These are phyloP conservation scores for Phytophthora fragariaefolia DNA, from an alignment of 352 stramenopile genomes.

Conservation along the genomic window DNA sequence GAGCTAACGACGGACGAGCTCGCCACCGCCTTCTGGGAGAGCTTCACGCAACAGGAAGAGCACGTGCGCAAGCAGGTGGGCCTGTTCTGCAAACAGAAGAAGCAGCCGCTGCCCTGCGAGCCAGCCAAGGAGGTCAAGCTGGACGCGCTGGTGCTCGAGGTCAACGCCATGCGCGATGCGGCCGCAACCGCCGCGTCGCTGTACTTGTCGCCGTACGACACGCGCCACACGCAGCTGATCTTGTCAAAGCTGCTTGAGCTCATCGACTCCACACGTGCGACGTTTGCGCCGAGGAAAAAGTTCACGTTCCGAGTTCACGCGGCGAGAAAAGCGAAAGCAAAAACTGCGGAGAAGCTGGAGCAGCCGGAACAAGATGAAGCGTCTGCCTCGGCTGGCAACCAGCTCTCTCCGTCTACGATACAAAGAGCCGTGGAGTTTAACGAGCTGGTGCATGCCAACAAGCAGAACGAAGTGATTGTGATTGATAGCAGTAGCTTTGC, in stretches of 20 bases:
- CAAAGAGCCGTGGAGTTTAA: conserved; percentile 39
- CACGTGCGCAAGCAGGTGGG: conserved; percentile 56
- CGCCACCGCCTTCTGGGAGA: conserved; percentile 67
- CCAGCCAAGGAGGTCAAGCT: conserved; percentile 51
- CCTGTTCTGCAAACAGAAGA: conserved; percentile 66
- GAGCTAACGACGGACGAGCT: conserved; percentile 62
- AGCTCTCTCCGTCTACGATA: conserved; percentile 2
- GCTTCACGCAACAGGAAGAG: conserved; percentile 61
- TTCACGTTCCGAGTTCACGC: conserved; percentile 75
- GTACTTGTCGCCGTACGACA: conserved; percentile 89
- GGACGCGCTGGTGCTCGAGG: conserved; percentile 54
- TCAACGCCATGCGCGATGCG: conserved; percentile 66
- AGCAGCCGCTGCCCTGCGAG: conserved; percentile 52
- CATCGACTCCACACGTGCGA: conserved; percentile 70
- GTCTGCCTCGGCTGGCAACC: conserved; percentile 10
- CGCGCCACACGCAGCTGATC: conserved; percentile 79
- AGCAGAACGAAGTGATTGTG: conserved; percentile 68
- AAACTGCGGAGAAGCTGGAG: conserved; percentile 21
- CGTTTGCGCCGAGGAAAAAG: conserved; percentile 85
- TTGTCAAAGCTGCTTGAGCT: conserved; percentile 62
- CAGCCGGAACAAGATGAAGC: conserved; percentile 21
- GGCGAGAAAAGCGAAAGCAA: conserved; percentile 31
- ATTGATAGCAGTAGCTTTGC: conserved; percentile 67
- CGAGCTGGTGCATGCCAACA: conserved; percentile 67
- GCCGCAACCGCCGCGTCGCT: conserved; percentile 72